A percentile compares a stretch with the other conserved stretches of the same genome.
These are phyloP conservation scores for Dictyostelium capitatum DNA, from an alignment of 78 protist species.

Conservation along the genomic window DNA sequence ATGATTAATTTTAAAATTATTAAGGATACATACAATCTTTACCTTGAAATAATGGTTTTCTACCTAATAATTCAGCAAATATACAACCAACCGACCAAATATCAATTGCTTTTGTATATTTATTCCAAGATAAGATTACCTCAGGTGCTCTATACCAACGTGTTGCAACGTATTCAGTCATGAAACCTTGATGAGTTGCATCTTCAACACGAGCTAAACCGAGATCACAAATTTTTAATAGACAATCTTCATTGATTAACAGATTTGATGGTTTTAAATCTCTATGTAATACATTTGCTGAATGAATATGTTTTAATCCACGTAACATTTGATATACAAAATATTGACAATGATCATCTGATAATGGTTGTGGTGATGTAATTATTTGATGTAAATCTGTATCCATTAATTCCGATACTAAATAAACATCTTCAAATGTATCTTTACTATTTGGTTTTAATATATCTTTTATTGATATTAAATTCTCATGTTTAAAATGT, in stretches of 20 bases:
- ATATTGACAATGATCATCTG: constrained; percentile 97
- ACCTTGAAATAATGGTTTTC: constrained; percentile 86
- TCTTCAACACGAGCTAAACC: constrained; percentile 87
- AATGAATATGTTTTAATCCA: constrained; percentile 97
- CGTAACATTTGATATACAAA: constrained; percentile 97
- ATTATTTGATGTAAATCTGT: constrained; percentile 97
- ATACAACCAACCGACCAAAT: constrained; percentile 94
- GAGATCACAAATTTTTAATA: constrained; percentile 90
- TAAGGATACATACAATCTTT: constrained; percentile 44
- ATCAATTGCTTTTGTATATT: constrained; percentile 90
- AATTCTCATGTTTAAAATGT: constrained; percentile 90
- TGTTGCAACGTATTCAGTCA: constrained; percentile 96
- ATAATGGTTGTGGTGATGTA: constrained; percentile 90
- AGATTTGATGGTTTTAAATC: constrained; percentile 98
- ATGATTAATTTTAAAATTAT: background rate
- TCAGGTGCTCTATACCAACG: constrained; percentile 99
- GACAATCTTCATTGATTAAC: constrained; percentile 97
- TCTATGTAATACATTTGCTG: constrained; percentile 97
- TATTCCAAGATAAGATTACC: constrained; percentile 87
- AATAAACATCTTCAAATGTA: constrained; percentile 88
- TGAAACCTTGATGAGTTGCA: constrained; percentile 63
- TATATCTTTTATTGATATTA: constrained; percentile 70
- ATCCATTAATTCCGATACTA: constrained; percentile 97
- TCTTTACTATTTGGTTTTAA: constrained; percentile 41
- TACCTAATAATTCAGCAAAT: constrained; percentile 88